Base-by-base conservation (phyloP, 1,284 basidiomycete species). In the Cryptococcus hybrid region DNA sequence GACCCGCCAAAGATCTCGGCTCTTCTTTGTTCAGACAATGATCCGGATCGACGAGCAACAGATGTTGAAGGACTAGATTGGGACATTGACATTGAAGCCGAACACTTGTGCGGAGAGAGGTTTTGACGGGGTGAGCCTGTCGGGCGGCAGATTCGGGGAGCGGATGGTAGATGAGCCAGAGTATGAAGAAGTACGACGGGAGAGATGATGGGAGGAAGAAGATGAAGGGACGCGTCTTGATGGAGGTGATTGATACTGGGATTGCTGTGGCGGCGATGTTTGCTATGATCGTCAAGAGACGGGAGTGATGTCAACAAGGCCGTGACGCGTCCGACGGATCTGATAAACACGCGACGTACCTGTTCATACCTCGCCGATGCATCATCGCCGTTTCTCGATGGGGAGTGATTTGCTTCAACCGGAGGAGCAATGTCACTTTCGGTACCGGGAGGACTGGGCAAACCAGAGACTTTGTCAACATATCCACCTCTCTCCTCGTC, bases 371-470 rank as follows among this genome's bases (percentile, higher is more conserved):
- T 47, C 47, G 18, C 47, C 8, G 18, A 30, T 7, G 30, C 30
- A 30, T 30, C 30, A 30, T 30, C 3, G 3, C 30, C 30, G 30
- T 30, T 30, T 4, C 30, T 4, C 30, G 30, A 30, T 30, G 30
- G 30, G 30, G 30, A 30, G 30, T 30, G 30, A 30, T 30, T 30
- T 30, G 30, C 3, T 30, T 30, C 35, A 2, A 48, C 35, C 7
- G 61, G 51, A 37, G 30, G 13, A 8, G 46, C 61, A 3, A 68
- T 59, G 43, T 68, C 68, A 46, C 66, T 69, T 35, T 70, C 63
- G 18, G 65, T 70, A 2, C 64, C 64, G 40, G 69, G 69, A 4
- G 69, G 69, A 61, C 65, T 67, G 5, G 69, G 69, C 44, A 70
- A 50, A 7, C 69, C 68, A 5, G 63, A 62, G 5, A 54, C 51